These are phyloP conservation scores for Misopates orontium DNA, from an alignment of 257 asterid genomes.

Conservation along the genomic window DNA sequence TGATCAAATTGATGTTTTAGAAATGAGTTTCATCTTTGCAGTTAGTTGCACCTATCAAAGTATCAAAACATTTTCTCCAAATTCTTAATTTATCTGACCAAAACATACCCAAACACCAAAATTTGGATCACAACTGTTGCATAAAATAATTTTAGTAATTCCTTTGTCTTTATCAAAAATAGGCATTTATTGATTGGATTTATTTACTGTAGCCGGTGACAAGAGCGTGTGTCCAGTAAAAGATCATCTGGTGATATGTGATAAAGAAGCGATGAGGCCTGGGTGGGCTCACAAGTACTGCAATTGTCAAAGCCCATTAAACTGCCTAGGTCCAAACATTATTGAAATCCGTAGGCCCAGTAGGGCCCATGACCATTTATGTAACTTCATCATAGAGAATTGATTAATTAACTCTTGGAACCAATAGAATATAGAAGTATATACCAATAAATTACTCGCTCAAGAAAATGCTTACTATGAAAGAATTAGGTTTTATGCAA, in stretches of 20 bases:
- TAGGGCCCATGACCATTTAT: slow-evolving; percentile 5
- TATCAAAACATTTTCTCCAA: too few species aligned
- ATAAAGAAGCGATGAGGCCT: background rate
- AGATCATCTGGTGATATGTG: slow-evolving; percentile 8
- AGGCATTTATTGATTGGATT: background rate
- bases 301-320: slow-evolving; percentile 8
- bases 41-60: too few species aligned
- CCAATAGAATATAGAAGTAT: background rate
- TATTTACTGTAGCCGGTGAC: background rate
- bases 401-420: background rate
- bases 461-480: too few species aligned
- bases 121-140: too few species aligned
- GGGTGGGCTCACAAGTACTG: slow-evolving; percentile 5
- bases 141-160: too few species aligned
- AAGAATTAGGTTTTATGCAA: too few species aligned
- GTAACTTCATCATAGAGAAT: background rate
- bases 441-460: too few species aligned
- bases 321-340: background rate
- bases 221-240: background rate
- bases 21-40: too few species aligned
- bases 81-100: too few species aligned
- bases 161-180: too few species aligned
- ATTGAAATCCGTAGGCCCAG: slow-evolving; percentile 5
- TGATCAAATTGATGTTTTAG: too few species aligned
- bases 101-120: too few species aligned